These are phyloP conservation scores for Coemansia asiatica DNA, from an alignment of 192 early-diverging fungal genomes.

Conservation along the genomic window DNA sequence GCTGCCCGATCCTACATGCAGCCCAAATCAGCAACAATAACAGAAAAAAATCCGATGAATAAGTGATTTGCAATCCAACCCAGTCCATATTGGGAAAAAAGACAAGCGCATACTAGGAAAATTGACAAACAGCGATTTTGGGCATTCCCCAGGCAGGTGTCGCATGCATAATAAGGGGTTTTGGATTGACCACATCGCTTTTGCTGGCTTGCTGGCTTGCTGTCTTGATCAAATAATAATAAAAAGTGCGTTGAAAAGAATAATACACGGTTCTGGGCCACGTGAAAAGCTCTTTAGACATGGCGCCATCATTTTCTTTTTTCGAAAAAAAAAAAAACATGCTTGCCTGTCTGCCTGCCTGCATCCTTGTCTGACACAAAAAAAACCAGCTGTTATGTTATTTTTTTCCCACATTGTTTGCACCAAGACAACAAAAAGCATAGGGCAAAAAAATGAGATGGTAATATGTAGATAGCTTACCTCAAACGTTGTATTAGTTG, in stretches of 20 bases:
- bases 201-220: too few relatives aligned
- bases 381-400: not conserved
- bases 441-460: not conserved
- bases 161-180: not conserved
- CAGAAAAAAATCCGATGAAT: not conserved
- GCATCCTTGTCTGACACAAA: not conserved
- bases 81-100: not conserved
- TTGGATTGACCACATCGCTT: not conserved
- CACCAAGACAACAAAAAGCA: not conserved
- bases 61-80: not conserved
- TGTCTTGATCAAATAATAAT: not conserved
- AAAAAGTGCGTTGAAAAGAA: not conserved
- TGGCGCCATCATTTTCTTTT: not conserved
- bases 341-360: too few relatives aligned
- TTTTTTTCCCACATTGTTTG: slow-evolving; percentile 2
- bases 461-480: slow-evolving; percentile 17
- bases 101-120: not conserved
- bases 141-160: not conserved
- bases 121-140: not conserved
- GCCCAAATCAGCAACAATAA: not conserved
- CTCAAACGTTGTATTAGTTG: slow-evolving; percentile 50
- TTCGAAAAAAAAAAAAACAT: not conserved
- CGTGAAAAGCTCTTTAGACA: not conserved
- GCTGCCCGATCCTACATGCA: slow-evolving; percentile 67
- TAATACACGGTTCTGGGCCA: not conserved